A percentile compares a stretch with the other conserved stretches of the same genome.
Conservation (phyloP, 2,329 filamentous ascomycete species). For the Ceratocystis papillata region DNA sequence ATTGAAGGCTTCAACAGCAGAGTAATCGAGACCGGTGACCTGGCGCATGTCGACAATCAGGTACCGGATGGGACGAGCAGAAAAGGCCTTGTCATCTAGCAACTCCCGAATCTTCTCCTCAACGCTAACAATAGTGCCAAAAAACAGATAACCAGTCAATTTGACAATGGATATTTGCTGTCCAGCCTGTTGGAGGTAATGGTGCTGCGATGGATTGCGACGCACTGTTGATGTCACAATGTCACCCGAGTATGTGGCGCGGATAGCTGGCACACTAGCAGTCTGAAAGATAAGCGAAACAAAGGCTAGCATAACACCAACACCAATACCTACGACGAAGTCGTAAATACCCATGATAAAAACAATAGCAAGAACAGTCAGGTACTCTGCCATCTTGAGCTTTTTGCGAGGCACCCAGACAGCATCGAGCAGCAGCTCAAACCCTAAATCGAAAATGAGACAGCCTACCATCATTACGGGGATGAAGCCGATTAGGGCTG, state of each 20-base stretch:
- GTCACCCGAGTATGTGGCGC: constrained; percentile 80
- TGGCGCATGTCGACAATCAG: constrained; percentile 80
- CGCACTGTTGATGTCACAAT: constrained; percentile 86
- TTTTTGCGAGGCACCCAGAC: constrained; percentile 82
- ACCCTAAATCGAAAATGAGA: constrained; percentile 87
- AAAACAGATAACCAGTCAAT: constrained; percentile 91
- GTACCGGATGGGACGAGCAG: constrained; percentile 69
- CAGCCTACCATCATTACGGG: constrained; percentile 95
- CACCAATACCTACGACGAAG: constrained; percentile 86
- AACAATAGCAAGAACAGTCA: constrained; percentile 82
- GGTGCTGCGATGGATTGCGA: constrained; percentile 77
- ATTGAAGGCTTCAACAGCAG: constrained; percentile 87
- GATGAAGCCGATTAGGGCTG: constrained; percentile 82
- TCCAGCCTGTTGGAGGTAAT: constrained; percentile 75
- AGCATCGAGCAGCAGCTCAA: constrained; percentile 82
- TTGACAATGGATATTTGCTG: constrained; percentile 86
- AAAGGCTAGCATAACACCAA: constrained; percentile 86
- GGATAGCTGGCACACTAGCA: constrained; percentile 76
- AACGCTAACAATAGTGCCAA: constrained; percentile 91
- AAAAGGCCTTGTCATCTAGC: constrained; percentile 73
- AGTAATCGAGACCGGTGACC: constrained; percentile 90
- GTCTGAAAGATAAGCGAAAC: constrained; percentile 85
- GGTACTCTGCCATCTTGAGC: constrained; percentile 73
- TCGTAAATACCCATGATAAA: constrained; percentile 94
- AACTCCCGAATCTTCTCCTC: constrained; percentile 76